Evolutionary conservation across 768 basidiomycete genomes (phyloP).

Genomic region (Leccinum truebloodii): DNA sequence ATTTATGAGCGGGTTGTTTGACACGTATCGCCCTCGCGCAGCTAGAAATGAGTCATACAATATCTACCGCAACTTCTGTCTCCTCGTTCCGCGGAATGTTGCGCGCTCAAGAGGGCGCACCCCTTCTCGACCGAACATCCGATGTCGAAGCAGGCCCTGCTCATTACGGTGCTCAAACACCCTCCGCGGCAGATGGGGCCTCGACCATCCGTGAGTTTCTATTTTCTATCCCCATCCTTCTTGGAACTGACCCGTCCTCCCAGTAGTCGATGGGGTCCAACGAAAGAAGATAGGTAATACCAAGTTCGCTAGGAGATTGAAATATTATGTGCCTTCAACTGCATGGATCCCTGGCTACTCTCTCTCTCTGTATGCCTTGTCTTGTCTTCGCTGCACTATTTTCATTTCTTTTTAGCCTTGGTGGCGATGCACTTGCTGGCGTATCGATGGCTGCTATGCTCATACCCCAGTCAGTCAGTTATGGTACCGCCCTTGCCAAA

Average conservation of each 20-base stretch:
- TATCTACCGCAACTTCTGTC: conserved; percentile 31
- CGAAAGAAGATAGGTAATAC: conserved; percentile 22
- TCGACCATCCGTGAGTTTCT: conserved; percentile 22
- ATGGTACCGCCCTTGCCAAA: conserved; percentile 85
- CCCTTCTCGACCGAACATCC: conserved; percentile 21
- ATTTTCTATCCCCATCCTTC: background rate
- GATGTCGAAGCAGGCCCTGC: conserved; percentile 31
- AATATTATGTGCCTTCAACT: conserved; percentile 77
- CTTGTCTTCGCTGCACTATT: background rate
- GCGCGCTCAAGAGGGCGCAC: conserved; percentile 22
- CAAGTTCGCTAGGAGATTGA: conserved; percentile 49
- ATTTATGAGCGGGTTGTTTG: too few relatives aligned
- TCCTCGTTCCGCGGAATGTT: conserved; percentile 29
- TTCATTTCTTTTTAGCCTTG: conserved; percentile 40
- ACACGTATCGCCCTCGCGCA: too few relatives aligned
- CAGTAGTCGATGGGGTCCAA: conserved; percentile 17
- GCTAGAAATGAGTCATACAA: conserved; percentile 20
- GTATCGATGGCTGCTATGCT: conserved; percentile 83
- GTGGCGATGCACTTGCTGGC: conserved; percentile 81
- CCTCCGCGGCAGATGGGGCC: conserved; percentile 16
- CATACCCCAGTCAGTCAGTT: conserved; percentile 88
- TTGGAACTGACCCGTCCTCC: background rate
- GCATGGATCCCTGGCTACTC: conserved; percentile 83
- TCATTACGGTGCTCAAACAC: conserved; percentile 20
- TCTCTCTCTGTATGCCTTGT: conserved; percentile 54